These are phyloP conservation scores for Globisporangium radiosum DNA, from an alignment of 352 stramenopile species.

Conservation along the genomic window DNA sequence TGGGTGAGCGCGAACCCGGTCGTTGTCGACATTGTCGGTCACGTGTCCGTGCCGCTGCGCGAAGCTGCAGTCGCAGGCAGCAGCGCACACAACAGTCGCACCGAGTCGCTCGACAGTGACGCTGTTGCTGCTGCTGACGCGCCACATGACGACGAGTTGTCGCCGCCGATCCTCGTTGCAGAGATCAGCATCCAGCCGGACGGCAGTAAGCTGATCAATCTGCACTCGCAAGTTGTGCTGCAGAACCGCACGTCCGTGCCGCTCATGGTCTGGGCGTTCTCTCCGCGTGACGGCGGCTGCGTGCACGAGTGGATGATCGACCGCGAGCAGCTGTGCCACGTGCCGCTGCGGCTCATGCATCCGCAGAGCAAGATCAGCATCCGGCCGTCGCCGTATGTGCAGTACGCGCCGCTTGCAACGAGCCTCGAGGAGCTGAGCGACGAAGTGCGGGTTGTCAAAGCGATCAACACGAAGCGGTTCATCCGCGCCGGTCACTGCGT, in stretches of 20 bases:
- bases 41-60: conserved; percentile 73
- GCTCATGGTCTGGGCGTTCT: conserved; percentile 86
- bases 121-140: conserved; percentile 11
- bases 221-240: conserved; percentile 83
- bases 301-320: conserved; percentile 83
- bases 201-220: conserved; percentile 82
- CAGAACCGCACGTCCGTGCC: conserved; percentile 84
- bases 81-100: not conserved
- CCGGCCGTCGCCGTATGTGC: conserved; percentile 71
- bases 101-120: conserved; percentile 13
- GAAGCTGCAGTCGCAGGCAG: conserved; percentile 31
- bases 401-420: conserved; percentile 78
- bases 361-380: conserved; percentile 86
- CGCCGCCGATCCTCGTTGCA: conserved; percentile 67
- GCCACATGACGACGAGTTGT: conserved; percentile 43
- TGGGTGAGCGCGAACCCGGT: conserved; percentile 85
- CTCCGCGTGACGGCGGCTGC: conserved; percentile 65
- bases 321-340: conserved; percentile 72
- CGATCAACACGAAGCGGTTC: conserved; percentile 76
- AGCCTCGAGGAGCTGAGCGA: conserved; percentile 77
- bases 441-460: conserved; percentile 59
- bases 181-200: conserved; percentile 86
- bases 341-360: conserved; percentile 80
- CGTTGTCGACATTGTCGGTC: conserved; percentile 82
- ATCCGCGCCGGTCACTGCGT: conserved; percentile 67